Percentiles rank a stretch among this genome's conserved stretches.
These are phyloP conservation scores for Bryum argenteum DNA, from an alignment of 225 moss, liverwort and hornwort species.

Conservation along the genomic window DNA sequence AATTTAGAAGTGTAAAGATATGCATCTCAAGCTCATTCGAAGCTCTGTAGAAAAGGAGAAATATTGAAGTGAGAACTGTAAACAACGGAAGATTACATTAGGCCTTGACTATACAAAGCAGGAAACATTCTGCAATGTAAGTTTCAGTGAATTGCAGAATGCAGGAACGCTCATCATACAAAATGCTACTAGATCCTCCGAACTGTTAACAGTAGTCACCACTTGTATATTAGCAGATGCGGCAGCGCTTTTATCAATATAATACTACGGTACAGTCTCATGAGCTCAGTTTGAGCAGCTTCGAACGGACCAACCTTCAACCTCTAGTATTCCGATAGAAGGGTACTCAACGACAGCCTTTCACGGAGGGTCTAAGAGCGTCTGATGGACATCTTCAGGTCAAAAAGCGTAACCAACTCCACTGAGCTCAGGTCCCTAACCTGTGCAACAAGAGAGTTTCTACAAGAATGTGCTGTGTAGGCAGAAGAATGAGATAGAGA, in stretches of 20 bases:
- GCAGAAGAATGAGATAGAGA: slow-evolving; percentile 12
- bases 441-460: slow-evolving; percentile 16
- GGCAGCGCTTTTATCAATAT: slow-evolving; percentile 7
- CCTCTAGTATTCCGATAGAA: neutral
- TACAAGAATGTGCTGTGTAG: slow-evolving; percentile 29
- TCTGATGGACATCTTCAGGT: slow-evolving; percentile 24
- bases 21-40: too few species aligned
- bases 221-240: slow-evolving; percentile 34
- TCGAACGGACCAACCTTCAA: slow-evolving; percentile 22
- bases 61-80: too few species aligned
- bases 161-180: neutral
- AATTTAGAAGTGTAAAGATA: too few species aligned
- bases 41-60: too few species aligned
- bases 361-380: slow-evolving; percentile 20
- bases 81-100: neutral
- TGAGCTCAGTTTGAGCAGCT: slow-evolving; percentile 28
- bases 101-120: neutral
- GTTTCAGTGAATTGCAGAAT: neutral
- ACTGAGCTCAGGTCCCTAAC: slow-evolving; percentile 15
- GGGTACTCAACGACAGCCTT: slow-evolving; percentile 22
- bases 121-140: neutral
- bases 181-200: neutral
- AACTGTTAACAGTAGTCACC: neutral
- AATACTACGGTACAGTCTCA: slow-evolving; percentile 34
- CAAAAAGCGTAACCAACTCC: slow-evolving; percentile 28